Evolutionary conservation across 2,329 filamentous ascomycete species (phyloP).

Genomic region (Diaporthe citriasiana): DNA sequence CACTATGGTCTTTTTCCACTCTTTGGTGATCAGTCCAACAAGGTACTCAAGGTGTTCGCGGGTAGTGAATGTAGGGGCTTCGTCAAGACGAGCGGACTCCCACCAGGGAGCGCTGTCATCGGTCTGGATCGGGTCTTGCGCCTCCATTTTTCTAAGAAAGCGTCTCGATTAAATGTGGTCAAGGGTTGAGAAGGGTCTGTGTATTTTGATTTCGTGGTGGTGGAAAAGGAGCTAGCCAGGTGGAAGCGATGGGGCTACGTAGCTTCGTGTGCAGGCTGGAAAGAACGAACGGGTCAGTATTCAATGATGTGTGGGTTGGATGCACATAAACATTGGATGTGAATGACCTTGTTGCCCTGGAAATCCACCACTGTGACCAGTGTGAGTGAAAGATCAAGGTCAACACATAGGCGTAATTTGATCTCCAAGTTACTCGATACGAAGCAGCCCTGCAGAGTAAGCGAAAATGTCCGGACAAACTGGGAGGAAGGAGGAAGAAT

Average conservation of each 20-base stretch:
- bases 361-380: neutral
- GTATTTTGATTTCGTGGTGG: neutral
- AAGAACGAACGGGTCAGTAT: neutral
- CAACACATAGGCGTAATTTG: neutral
- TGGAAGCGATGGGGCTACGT: neutral
- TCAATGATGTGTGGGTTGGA: neutral
- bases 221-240: neutral
- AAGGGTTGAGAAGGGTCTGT: neutral
- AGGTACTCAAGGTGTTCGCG: neutral
- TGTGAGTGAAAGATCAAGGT: neutral
- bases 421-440: too few species aligned
- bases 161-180: neutral
- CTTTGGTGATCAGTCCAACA: neutral
- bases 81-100: neutral
- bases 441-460: neutral
- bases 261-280: neutral
- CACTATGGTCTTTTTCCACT: conserved; percentile 1
- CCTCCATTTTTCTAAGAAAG: neutral
- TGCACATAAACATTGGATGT: neutral
- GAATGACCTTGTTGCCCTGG: neutral
- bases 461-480: neutral
- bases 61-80: neutral
- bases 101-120: neutral
- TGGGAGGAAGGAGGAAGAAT: conserved; percentile 31
- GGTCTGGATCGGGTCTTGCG: neutral